Base-by-base conservation (phyloP, 202 grass and related monocot genomes). In the Zizania palustris region DNA sequence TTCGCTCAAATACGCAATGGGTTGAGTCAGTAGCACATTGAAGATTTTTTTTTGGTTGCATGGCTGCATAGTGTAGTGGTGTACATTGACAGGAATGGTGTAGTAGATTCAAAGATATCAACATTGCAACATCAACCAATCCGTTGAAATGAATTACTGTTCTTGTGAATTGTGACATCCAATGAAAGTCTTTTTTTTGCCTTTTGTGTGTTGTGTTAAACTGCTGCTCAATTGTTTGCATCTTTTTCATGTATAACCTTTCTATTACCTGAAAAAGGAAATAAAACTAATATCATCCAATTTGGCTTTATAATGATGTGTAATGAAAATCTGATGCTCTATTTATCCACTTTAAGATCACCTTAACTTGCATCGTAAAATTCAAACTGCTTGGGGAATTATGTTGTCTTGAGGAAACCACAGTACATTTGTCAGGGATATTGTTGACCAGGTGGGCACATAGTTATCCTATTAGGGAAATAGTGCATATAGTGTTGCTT, bases 1-100 rank as follows among this genome's bases (percentile, higher is more conserved):
- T 74, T 94, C 92, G 0, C 88, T 94, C 53, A 94, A 94, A 83
- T 64, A 86, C 45, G 88, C 92, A 34, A 91, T 91, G 92, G 88
- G 92, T 63, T 94, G 67, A 90, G 16, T 33, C 81, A 60, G 12
- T 13, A 37, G 11, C 12, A 18, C 10, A 0, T 4, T 35, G n/a
- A 33, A 72, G n/a, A 16, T 0, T 58, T 63, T 79, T 63, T 79
- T 76, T 69, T 55, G 51, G 19, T 19, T 60, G 58, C 33, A 7
- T 72, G 45, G 16, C 35, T 28, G 71, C 48, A 18, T 84, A 80
- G 71, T 80, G 48, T 80, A 84, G 50, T 39, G 21, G 34, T 84
- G 76, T 76, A 76, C 71, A 84, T 88, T 55, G 74, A 65, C 58
- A 34, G 22, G 73, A 71, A 35, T 72, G 76, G 35, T 36, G 20